Conservation (phyloP, 2,329 filamentous ascomycete species). For the Cladophialophora carrionii region DNA sequence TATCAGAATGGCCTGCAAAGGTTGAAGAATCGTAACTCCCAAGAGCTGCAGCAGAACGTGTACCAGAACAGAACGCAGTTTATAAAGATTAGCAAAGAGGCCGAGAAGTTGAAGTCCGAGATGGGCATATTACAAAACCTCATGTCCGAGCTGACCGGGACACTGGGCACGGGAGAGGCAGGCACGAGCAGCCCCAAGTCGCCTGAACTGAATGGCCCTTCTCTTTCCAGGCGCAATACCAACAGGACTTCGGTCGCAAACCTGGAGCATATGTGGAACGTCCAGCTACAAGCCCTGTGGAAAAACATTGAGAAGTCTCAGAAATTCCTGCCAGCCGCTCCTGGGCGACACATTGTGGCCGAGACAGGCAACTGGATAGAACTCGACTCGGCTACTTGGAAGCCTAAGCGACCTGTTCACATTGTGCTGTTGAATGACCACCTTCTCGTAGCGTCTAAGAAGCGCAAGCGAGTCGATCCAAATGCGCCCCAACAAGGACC, state of each 20-base stretch:
- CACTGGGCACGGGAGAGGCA: slow-evolving; percentile 51
- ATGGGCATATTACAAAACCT: slow-evolving; percentile 88
- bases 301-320: slow-evolving; percentile 98
- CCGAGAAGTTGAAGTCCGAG: slow-evolving; percentile 93
- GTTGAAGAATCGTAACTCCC: slow-evolving; percentile 75
- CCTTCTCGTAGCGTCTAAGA: slow-evolving; percentile 83
- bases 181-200: slow-evolving; percentile 53
- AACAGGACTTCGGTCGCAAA: slow-evolving; percentile 89
- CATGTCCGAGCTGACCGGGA: slow-evolving; percentile 88
- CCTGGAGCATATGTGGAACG: slow-evolving; percentile 69
- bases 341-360: slow-evolving; percentile 90
- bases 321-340: slow-evolving; percentile 88
- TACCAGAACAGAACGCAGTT: slow-evolving; percentile 98
- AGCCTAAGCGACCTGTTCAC: slow-evolving; percentile 83
- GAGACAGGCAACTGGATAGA: slow-evolving; percentile 95
- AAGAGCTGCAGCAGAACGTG: slow-evolving; percentile 90
- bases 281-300: slow-evolving; percentile 78
- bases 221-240: slow-evolving; percentile 57
- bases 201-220: slow-evolving; percentile 24
- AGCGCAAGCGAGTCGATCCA: slow-evolving; percentile 84
- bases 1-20: slow-evolving; percentile 77
- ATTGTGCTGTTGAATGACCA: slow-evolving; percentile 95
- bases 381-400: slow-evolving; percentile 96
- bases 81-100: slow-evolving; percentile 99
- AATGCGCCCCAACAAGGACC: slow-evolving; percentile 51